Evolutionary conservation across 352 stramenopile species (phyloP).

Genomic region (Phytophthora foliorum): DNA sequence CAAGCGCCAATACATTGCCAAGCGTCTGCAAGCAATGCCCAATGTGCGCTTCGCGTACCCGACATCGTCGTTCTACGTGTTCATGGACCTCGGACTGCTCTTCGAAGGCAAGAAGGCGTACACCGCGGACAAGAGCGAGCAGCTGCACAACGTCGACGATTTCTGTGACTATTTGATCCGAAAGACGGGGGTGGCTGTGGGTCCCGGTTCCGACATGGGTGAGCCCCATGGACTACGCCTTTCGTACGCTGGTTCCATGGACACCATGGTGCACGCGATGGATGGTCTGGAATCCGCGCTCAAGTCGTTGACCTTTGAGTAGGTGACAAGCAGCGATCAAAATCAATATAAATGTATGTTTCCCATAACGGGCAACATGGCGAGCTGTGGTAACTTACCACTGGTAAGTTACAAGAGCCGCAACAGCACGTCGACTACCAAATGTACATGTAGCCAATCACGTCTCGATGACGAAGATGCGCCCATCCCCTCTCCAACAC

Average conservation of each 20-base stretch:
- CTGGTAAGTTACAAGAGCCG: no score
- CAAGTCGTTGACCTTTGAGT: conserved; percentile 56
- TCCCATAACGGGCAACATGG: no score
- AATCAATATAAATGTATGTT: conserved; percentile 3
- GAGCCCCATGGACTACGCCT: conserved; percentile 93
- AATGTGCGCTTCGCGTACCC: conserved; percentile 87
- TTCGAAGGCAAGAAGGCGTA: conserved; percentile 65
- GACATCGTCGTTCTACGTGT: conserved; percentile 95
- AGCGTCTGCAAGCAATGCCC: conserved; percentile 81
- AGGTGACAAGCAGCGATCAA: conserved; percentile 2
- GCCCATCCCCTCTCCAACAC: neutral
- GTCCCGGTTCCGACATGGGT: conserved; percentile 96
- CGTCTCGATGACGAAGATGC: neutral
- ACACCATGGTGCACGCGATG: conserved; percentile 74
- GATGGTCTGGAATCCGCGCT: conserved; percentile 66
- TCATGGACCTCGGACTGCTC: conserved; percentile 90
- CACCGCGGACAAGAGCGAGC: conserved; percentile 37
- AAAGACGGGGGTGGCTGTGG: conserved; percentile 93
- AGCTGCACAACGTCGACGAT: conserved; percentile 59
- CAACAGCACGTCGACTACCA: neutral
- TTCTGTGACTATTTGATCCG: conserved; percentile 95
- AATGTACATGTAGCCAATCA: conserved; percentile 2
- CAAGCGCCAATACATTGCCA: conserved; percentile 93
- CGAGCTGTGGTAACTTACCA: no score
- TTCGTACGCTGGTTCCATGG: conserved; percentile 95